Evolutionary conservation across 2,329 filamentous ascomycete species (phyloP).

Genomic region (Colletotrichum godetiae): DNA sequence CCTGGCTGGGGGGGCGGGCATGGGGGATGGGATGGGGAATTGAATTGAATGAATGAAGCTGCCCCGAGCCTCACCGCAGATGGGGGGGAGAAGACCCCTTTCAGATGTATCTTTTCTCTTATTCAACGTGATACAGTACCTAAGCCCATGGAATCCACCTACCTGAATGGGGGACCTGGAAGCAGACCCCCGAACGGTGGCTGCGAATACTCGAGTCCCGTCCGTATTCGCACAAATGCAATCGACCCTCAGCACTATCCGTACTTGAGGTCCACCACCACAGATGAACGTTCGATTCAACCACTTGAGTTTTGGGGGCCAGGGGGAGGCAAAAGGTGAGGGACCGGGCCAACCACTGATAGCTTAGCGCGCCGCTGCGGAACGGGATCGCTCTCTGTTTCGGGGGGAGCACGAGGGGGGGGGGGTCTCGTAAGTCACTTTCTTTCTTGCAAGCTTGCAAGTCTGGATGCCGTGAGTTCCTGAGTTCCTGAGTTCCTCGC

Average conservation of each 20-base stretch:
- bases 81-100: constrained; percentile 7
- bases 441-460: neutral
- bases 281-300: neutral
- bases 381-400: constrained; percentile 30
- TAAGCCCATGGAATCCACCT: neutral
- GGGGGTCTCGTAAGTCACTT: too few species aligned
- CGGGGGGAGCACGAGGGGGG: neutral
- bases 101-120: constrained; percentile 17
- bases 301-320: neutral
- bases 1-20: constrained; percentile 5
- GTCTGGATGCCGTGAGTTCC: neutral
- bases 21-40: constrained; percentile 23
- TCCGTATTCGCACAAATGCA: constrained; percentile 22
- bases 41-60: constrained; percentile 26
- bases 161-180: constrained; percentile 10
- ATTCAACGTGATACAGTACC: neutral
- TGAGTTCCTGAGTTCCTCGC: neutral
- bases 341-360: constrained; percentile 10
- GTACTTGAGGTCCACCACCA: constrained; percentile 21
- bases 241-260: constrained; percentile 4
- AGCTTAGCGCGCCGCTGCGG: constrained; percentile 27
- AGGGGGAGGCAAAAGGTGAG: neutral
- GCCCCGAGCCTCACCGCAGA: constrained; percentile 30
- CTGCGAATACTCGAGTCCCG: constrained; percentile 14
- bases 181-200: constrained; percentile 3